A percentile compares a stretch with the other conserved stretches of the same genome.
These are phyloP conservation scores for Clonostachys byssicola DNA, from an alignment of 2,329 filamentous ascomycete genomes.

Conservation along the genomic window DNA sequence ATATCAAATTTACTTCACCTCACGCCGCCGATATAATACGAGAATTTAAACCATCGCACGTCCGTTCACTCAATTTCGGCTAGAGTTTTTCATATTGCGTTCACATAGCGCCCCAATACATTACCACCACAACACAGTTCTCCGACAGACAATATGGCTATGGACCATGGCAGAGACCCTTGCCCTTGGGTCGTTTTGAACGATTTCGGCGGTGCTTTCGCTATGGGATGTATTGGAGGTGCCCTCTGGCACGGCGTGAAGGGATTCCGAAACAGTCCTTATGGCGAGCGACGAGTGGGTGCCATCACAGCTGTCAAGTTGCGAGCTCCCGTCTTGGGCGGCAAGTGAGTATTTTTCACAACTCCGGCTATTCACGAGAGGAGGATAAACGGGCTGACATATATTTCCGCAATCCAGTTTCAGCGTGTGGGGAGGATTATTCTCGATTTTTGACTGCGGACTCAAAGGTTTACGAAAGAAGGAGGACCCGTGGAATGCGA, in stretches of 20 bases:
- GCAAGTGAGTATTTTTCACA: constrained; percentile 71
- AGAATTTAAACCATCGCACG: no score
- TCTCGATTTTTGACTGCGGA: constrained; percentile 94
- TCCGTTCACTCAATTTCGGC: no score
- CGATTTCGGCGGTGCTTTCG: constrained; percentile 96
- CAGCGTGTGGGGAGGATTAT: constrained; percentile 85
- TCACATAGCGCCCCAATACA: no score
- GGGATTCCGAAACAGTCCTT: constrained; percentile 83
- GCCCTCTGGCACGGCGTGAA: constrained; percentile 97
- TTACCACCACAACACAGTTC: no score
- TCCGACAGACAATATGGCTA: constrained; percentile 22
- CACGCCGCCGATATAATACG: no score
- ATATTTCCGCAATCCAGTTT: neutral
- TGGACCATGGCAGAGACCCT: constrained; percentile 96
- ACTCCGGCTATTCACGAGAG: no score
- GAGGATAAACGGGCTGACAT: no score
- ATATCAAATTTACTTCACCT: no score
- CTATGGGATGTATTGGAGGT: constrained; percentile 88
- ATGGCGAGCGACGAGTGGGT: constrained; percentile 93
- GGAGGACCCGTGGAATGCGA: constrained; percentile 97
- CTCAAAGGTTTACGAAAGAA: constrained; percentile 93
- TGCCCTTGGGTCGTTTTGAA: constrained; percentile 96
- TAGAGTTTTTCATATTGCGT: no score
- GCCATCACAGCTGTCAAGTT: constrained; percentile 97
- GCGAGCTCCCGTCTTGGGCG: constrained; percentile 89